Base-by-base conservation (phyloP, 768 basidiomycete genomes). In the Exsudoporus frostii region DNA sequence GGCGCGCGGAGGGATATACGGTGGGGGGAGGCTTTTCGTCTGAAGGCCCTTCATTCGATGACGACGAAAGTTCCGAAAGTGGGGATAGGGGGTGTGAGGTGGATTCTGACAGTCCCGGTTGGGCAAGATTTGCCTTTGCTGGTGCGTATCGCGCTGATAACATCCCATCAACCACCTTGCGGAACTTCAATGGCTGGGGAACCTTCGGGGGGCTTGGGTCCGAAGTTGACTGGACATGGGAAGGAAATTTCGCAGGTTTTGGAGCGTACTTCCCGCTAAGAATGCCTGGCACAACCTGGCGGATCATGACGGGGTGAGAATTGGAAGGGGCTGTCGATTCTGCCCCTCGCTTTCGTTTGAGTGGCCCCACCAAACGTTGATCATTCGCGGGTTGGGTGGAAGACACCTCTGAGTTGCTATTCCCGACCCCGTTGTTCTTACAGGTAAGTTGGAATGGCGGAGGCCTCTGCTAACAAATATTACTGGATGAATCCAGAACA, bases 81-180 rank as follows among this genome's bases (percentile, higher is more conserved):
- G 59, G 55, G 19, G 55, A 60, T 25, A 49, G 51, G 38, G 57
- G 42, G 6, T 11, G 20, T 22, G 51, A 34, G 30, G 22, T 32
- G 39, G 53, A 32, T 40, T 57, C 54, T 22, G 43, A 22, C 24
- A 13, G 32, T 32, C 48, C 55, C 15, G 50, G 32, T 44, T 54
- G 55, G 3, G 51, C 30, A 41, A 32, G 37, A 53, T 50, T 59
- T 50, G 57, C 10, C 46, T 65, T 65, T 34, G 53, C 47, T 36
- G 61, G 50, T 10, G 56, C 48, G 29, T 71, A 68, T 33, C 60
- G 66, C 25, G 56, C 60, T 36, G 71, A 61, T 36, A 70, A 40
- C 62, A 71, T 74, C 47, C 74, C 73, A 44, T 69, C 67, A n/a
- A 69, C 66, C 13, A 72, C 74, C 32, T 73, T 74, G 19, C 75